Evolutionary conservation across 345 rosid genomes (phyloP).

Genomic region (Lumnitzera racemosa): DNA sequence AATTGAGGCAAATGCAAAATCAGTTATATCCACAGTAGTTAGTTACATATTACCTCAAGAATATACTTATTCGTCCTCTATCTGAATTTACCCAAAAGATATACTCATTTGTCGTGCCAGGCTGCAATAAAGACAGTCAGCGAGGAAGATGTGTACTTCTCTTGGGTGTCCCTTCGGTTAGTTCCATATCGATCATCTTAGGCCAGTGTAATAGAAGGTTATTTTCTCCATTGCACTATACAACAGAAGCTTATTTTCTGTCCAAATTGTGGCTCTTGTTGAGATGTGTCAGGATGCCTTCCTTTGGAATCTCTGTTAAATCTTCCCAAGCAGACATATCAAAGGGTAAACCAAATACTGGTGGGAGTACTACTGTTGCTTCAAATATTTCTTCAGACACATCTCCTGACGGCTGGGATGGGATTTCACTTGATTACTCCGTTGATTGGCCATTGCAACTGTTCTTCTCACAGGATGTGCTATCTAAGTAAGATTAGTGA

Average conservation of each 20-base stretch:
- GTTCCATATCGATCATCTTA: slow-evolving; percentile 13
- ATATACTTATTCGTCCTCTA: background rate
- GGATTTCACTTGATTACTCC: slow-evolving; percentile 83
- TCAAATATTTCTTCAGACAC: slow-evolving; percentile 43
- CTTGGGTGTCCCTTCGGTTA: slow-evolving; percentile 79
- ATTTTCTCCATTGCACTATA: background rate
- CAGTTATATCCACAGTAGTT: too few species aligned
- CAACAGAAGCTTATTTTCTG: background rate
- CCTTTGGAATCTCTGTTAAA: slow-evolving; percentile 69
- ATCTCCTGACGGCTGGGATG: slow-evolving; percentile 88
- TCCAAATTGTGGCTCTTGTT: background rate
- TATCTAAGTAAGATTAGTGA: slow-evolving; percentile 63
- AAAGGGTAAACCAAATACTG: slow-evolving; percentile 38
- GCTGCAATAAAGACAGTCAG: slow-evolving; percentile 86
- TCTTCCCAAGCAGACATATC: slow-evolving; percentile 54
- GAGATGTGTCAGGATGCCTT: slow-evolving; percentile 60
- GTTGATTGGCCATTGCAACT: slow-evolving; percentile 95
- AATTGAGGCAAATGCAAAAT: background rate
- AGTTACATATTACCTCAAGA: too few species aligned
- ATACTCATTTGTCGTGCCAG: slow-evolving; percentile 25
- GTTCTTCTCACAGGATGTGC: slow-evolving; percentile 91
- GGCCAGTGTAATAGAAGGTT: background rate
- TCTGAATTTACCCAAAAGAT: too few species aligned
- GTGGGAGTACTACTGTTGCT: slow-evolving; percentile 34
- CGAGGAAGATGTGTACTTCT: slow-evolving; percentile 87